Percentiles rank a stretch among this genome's conserved stretches.
These are phyloP conservation scores for Penstemon davidsonii DNA, from an alignment of 257 asterid genomes.

Conservation along the genomic window DNA sequence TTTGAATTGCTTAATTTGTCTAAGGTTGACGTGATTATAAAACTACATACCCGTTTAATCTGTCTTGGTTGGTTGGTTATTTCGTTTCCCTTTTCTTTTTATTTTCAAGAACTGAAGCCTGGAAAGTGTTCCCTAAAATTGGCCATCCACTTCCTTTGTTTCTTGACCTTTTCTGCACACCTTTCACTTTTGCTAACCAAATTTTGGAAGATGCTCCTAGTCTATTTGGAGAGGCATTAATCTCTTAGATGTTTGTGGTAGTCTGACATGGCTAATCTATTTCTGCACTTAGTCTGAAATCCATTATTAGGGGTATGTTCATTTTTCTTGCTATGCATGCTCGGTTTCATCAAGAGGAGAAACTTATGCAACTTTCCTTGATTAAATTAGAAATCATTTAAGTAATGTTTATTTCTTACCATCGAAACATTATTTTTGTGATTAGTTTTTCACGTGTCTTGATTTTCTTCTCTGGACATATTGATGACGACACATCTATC, in stretches of 20 bases:
- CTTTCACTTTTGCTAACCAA: neutral
- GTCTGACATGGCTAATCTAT: neutral
- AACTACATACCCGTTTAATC: no score
- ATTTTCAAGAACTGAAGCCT: no score
- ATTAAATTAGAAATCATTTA: conserved; percentile 7
- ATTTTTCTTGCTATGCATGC: neutral
- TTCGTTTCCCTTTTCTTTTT: no score
- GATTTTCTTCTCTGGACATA: no score
- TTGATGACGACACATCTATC: neutral
- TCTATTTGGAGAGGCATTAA: conserved; percentile 11
- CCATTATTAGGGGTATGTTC: neutral
- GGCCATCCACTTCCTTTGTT: no score
- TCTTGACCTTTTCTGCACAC: no score
- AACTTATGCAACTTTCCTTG: conserved; percentile 12
- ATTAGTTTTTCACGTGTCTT: no score
- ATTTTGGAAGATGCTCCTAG: neutral
- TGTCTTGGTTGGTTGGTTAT: no score
- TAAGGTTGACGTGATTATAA: neutral
- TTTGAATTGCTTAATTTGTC: conserved; percentile 9
- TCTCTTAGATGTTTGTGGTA: conserved; percentile 14
- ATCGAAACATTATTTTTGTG: no score
- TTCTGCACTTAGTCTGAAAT: neutral
- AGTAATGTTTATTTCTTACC: conserved; percentile 3
- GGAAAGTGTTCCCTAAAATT: no score
- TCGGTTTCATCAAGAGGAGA: neutral